Evolutionary conservation across 2,329 filamentous ascomycete species (phyloP), one percentile per base, ranked within the genome.

Genomic region (Alternaria incomplexa): DNA sequence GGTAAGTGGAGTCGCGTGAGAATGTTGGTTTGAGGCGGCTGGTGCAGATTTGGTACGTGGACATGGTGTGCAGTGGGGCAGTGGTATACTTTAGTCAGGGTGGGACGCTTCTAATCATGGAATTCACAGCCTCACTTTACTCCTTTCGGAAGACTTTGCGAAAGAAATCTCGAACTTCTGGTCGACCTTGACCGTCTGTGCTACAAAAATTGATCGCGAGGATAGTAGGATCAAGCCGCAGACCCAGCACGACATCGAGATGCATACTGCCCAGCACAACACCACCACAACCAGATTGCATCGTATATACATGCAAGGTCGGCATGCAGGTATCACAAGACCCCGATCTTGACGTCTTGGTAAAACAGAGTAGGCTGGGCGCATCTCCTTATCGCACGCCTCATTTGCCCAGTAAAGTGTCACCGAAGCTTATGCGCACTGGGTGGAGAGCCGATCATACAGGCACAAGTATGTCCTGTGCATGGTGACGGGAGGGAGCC

Each of bases 391-490:
- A 64, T 65, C 60, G 59, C 55, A 23, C 63, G 60, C 62, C 61
- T 67, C 62, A 64, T 55, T 65, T 56, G 59, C 32, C 47, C 54
- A 22, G 30, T 52, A 43, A 46, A 55, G 22, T 23, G 43, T 58
- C 32, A 44, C 51, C 40, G 46, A 58, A 47, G 62, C 60, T 60
- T 58, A 40, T 62, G 60, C 63, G 47, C 56, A 36, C 50, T 65
- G 47, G 62, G 64, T 43, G 66, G 68, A 68, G 68, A 70, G 66
- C 68, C 68, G 68, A 70, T 65, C 60, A 59, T 57, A 58, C 59
- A 61, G 66, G 62, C 62, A 66, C 62, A 60, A 63, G 44, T 58
- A 53, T 54, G 57, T 56, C 47, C 58, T 59, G 52, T 60, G 61
- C 61, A 60, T 51, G 59, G 56, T 64, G 26, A 57, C 56, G 60